Percentiles rank a stretch among this genome's conserved stretches.
phyloP scores from a whole-genome alignment of 1,284 basidiomycete genomes.

The Fomitopsis schrenkii region DNA sequence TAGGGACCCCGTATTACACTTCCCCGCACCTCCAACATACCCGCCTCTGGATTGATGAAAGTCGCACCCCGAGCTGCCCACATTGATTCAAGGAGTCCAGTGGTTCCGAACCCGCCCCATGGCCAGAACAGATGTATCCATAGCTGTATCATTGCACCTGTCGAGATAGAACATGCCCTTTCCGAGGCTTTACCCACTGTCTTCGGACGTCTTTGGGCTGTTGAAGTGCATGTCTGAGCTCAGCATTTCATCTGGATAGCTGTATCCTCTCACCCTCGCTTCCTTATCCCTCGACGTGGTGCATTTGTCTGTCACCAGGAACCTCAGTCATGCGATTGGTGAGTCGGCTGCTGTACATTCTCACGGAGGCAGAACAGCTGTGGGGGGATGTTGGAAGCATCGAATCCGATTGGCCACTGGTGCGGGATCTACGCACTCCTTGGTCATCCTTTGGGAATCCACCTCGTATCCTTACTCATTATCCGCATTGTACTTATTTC shows the following conservation, averaged over 20 bases:
- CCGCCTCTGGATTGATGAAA: background rate
- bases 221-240: background rate
- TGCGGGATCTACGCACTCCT: background rate
- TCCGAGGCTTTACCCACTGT: no score
- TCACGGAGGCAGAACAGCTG: background rate
- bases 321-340: background rate
- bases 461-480: constrained; percentile 5
- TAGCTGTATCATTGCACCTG: background rate
- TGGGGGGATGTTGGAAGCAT: background rate
- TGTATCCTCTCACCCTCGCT: background rate
- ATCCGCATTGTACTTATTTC: background rate
- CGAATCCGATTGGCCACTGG: background rate
- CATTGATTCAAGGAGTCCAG: no score
- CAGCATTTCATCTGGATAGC: background rate
- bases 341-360: background rate
- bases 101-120: no score
- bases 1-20: constrained; percentile 18
- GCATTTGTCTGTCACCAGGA: background rate
- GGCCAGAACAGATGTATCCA: background rate
- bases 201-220: background rate
- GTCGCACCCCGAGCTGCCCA: no score
- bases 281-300: background rate
- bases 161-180: background rate
- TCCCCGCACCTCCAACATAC: constrained; percentile 11
- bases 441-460: constrained; percentile 7